These are phyloP conservation scores for Kodamaea arcana DNA, from an alignment of 1,139 yeast species.

Conservation along the genomic window DNA sequence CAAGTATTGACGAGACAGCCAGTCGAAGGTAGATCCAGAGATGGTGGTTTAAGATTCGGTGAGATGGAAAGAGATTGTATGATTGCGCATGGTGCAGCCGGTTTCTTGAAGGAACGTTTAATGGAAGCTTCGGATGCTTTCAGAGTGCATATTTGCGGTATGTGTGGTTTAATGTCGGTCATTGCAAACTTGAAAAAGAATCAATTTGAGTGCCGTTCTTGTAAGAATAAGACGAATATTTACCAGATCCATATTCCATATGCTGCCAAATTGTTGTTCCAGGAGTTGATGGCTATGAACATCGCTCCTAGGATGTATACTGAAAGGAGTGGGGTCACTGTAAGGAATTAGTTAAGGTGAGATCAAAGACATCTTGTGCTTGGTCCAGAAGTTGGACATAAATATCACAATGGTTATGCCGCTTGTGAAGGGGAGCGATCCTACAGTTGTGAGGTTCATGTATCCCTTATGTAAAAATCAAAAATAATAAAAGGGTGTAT, in stretches of 20 bases:
- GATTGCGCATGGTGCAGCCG: slow-evolving; percentile 99
- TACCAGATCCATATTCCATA: slow-evolving; percentile 96
- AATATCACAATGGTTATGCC: no score
- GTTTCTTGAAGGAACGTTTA: slow-evolving; percentile 91
- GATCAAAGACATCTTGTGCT: neutral
- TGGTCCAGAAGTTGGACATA: neutral
- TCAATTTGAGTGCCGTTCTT: slow-evolving; percentile 96
- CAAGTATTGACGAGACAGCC: slow-evolving; percentile 98
- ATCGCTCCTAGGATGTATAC: slow-evolving; percentile 84
- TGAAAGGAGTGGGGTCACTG: slow-evolving; percentile 47
- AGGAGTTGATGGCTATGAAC: slow-evolving; percentile 98
- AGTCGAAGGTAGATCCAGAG: slow-evolving; percentile 98
- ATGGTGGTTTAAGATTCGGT: slow-evolving; percentile 99
- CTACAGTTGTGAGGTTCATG: neutral
- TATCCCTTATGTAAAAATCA: neutral
- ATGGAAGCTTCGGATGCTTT: slow-evolving; percentile 99
- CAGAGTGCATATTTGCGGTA: slow-evolving; percentile 96
- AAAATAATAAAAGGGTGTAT: neutral
- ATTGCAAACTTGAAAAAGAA: slow-evolving; percentile 95
- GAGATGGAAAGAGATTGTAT: slow-evolving; percentile 99
- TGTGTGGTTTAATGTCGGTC: slow-evolving; percentile 96
- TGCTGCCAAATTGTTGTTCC: slow-evolving; percentile 95
- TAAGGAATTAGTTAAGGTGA: no score
- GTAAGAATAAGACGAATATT: slow-evolving; percentile 97
- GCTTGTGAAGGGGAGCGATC: neutral